Percentiles rank a stretch among this genome's conserved stretches.
Conservation (phyloP, 169 alveolate species). For the Plasmodium berghei region DNA sequence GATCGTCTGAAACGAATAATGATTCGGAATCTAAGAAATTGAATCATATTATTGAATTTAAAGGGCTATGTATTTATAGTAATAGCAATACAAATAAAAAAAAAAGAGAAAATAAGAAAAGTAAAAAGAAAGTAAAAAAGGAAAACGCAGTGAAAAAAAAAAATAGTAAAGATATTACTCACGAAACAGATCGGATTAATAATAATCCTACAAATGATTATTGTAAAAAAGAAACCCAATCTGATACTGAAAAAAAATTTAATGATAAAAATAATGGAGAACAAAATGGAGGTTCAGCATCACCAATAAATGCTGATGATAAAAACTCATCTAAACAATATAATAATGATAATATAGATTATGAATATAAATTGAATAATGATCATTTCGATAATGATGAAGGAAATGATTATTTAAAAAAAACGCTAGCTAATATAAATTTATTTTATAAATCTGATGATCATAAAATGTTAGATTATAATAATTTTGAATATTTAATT, state of each 20-base stretch:
- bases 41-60: constrained; percentile 74
- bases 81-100: constrained; percentile 43
- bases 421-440: constrained; percentile 35
- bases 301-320: background rate
- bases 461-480: constrained; percentile 57
- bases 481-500: constrained; percentile 76
- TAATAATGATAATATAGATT: background rate
- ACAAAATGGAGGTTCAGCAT: background rate
- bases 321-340: background rate
- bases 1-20: constrained; percentile 26
- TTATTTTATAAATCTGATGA: constrained; percentile 44
- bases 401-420: constrained; percentile 46
- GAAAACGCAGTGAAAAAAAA: background rate
- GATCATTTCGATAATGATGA: constrained; percentile 4
- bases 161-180: background rate
- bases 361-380: constrained; percentile 29
- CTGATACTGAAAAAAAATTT: constrained; percentile 2
- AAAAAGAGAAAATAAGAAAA: constrained; percentile 14
- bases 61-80: constrained; percentile 74
- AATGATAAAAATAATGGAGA: background rate
- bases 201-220: constrained; percentile 10
- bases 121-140: constrained; percentile 2
- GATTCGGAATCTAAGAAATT: constrained; percentile 39
- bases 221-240: background rate
- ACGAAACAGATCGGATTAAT: constrained; percentile 1